Evolutionary conservation across 495 filamentous ascomycete genomes (phyloP), one percentile per base, ranked within the genome.

Genomic region (Hypoxylon lenormandii): DNA sequence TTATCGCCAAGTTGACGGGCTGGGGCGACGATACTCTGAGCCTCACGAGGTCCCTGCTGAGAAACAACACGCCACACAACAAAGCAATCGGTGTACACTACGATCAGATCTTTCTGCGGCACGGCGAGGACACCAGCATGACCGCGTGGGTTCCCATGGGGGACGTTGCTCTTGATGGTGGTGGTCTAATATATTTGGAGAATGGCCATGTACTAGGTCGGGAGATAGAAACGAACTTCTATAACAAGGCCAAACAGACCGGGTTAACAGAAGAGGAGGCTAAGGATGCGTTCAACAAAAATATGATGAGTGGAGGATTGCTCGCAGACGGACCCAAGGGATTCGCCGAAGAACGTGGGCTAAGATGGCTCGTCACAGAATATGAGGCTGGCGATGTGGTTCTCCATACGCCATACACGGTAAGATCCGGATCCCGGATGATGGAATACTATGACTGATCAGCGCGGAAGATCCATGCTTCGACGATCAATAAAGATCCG

Each of bases 141-240:
- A 90, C 87, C 15, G 86, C 86, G 4, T 90, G 88, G 88, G 85
- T 88, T 0, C 88, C 87, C 0, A 88, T 89, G 33, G 87, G 87
- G 0, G 86, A 89, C 69, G 78, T 88, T 13, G 79, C 79, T 36
- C 13, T 86, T 1, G 82, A 80, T 56, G 87, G 87, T 0, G 86
- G 88, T 0, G 88, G 87, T 0, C 66, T 90, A 50, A 87, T 90
- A 18, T 90, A 90, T 69, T 69, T 90, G 11, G 87, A 89, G 62
- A 74, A 85, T 16, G 69, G 69, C 15, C 54, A 63, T 15, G 46
- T 45, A 6, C 52, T 79, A 3, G 77, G 78, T 0, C 30, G 56
- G 42, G 77, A 83, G 40, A 72, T 85, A 21, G 86, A 88, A 66
- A 66, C 78, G 2, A 81, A 79, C 1, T 89, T 89, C 70, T 76